Conservation (phyloP, 129 eudicot genomes). For the Deinandra increscens region DNA sequence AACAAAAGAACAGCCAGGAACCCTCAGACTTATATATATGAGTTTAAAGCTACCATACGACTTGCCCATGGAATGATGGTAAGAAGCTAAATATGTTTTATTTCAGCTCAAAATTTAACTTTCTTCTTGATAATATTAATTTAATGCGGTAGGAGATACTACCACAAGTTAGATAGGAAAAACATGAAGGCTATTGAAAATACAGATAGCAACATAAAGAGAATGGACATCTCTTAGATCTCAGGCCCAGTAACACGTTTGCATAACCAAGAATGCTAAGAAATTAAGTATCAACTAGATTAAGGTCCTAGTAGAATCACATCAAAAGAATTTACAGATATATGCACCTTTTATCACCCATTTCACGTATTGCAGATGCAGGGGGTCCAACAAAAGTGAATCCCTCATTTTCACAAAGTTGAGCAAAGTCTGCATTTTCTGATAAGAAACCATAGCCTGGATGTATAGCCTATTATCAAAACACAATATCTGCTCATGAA, state of each 20-base stretch:
- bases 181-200: neutral
- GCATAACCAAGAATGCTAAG: neutral
- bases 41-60: neutral
- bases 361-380: conserved; percentile 93
- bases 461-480: conserved; percentile 90
- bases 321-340: neutral
- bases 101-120: neutral
- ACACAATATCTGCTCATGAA: conserved; percentile 42
- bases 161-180: neutral
- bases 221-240: neutral
- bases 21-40: neutral
- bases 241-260: conserved; percentile 6
- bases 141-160: neutral
- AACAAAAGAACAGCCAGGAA: neutral
- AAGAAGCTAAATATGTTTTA: neutral
- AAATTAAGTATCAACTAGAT: neutral
- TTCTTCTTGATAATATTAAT: neutral
- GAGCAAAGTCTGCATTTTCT: conserved; percentile 95
- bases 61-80: neutral
- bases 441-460: conserved; percentile 99
- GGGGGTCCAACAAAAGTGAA: conserved; percentile 93
- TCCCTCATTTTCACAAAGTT: conserved; percentile 86
- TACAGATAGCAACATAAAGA: neutral
- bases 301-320: conserved; percentile 8
- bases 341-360: conserved; percentile 97